These are phyloP conservation scores for Penicillium maclennaniae DNA, from an alignment of 495 filamentous ascomycete species.

Conservation along the genomic window DNA sequence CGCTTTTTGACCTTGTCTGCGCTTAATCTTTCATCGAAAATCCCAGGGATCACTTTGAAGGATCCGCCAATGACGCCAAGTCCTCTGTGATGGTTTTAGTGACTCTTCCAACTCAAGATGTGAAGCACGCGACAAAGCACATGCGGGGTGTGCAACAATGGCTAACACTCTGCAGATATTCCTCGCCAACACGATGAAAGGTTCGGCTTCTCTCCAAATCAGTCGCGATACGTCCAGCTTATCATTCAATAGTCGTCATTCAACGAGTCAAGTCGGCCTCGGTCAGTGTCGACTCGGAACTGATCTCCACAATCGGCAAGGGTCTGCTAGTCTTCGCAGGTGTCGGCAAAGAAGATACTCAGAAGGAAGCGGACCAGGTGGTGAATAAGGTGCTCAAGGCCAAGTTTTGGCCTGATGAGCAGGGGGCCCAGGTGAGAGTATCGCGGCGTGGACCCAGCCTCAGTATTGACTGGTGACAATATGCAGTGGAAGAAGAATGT, in stretches of 20 bases:
- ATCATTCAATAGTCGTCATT: constrained; percentile 64
- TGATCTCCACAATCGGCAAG: constrained; percentile 85
- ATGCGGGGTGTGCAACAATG: constrained; percentile 2
- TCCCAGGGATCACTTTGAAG: not conserved
- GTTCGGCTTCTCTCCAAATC: constrained; percentile 18
- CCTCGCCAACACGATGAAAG: constrained; percentile 42
- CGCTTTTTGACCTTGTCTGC: not conserved
- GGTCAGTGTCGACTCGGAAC: constrained; percentile 90
- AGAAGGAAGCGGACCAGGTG: constrained; percentile 79
- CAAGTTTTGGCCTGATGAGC: constrained; percentile 78
- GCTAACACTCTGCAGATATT: constrained; percentile 1
- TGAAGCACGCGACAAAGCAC: not conserved
- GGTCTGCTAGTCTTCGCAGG: constrained; percentile 91
- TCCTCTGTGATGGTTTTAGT: not conserved
- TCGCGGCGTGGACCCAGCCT: not conserved
- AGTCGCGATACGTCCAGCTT: constrained; percentile 1
- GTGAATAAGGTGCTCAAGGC: constrained; percentile 84
- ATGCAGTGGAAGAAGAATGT: constrained; percentile 83
- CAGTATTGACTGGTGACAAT: constrained; percentile 10
- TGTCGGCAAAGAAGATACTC: constrained; percentile 83
- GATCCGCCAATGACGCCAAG: not conserved
- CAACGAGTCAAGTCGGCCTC: constrained; percentile 95
- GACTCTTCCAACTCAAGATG: not conserved
- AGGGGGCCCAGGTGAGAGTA: constrained; percentile 26
- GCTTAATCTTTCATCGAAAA: not conserved